phyloP scores from a whole-genome alignment of 2,329 filamentous ascomycete species.

The Cadophora luteo-olivacea region DNA sequence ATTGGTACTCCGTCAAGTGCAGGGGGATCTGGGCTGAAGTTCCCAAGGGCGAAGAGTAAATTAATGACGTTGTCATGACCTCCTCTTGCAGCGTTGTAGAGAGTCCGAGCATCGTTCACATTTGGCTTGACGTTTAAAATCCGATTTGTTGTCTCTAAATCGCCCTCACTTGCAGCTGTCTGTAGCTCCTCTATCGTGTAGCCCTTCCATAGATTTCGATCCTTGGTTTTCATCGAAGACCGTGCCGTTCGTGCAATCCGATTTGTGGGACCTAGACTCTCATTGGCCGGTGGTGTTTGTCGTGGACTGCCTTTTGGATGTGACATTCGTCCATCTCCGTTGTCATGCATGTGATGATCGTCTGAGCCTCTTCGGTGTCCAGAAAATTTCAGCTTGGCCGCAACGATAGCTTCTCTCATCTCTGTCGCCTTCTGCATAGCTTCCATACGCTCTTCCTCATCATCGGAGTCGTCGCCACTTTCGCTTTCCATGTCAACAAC shows the following conservation, averaged over 20 bases:
- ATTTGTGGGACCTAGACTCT: conserved; percentile 30
- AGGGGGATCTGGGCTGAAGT: conserved; percentile 71
- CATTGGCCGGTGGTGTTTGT: conserved; percentile 55
- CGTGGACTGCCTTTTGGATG: conserved; percentile 65
- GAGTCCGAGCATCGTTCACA: conserved; percentile 79
- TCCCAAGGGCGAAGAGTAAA: conserved; percentile 54
- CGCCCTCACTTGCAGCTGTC: conserved; percentile 62
- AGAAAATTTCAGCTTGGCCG: conserved; percentile 60
- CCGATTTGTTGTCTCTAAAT: conserved; percentile 65
- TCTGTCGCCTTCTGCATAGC: conserved; percentile 50
- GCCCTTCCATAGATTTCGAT: conserved; percentile 65
- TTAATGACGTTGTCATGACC: conserved; percentile 71
- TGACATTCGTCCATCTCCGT: conserved; percentile 51
- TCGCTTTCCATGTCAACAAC: conserved; percentile 57
- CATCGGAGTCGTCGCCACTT: conserved; percentile 56
- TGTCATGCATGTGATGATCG: conserved; percentile 53
- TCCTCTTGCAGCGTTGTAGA: conserved; percentile 90
- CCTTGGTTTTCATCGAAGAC: conserved; percentile 69
- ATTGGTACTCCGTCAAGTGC: conserved; percentile 61
- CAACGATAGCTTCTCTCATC: conserved; percentile 73
- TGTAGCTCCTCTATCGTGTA: conserved; percentile 28
- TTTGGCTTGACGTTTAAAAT: conserved; percentile 62
- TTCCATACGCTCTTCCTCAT: conserved; percentile 44
- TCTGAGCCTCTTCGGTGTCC: conserved; percentile 62
- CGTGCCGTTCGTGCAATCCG: conserved; percentile 59